These are phyloP conservation scores for Blastomyces parvus DNA, from an alignment of 2,329 filamentous ascomycete genomes.

Conservation along the genomic window DNA sequence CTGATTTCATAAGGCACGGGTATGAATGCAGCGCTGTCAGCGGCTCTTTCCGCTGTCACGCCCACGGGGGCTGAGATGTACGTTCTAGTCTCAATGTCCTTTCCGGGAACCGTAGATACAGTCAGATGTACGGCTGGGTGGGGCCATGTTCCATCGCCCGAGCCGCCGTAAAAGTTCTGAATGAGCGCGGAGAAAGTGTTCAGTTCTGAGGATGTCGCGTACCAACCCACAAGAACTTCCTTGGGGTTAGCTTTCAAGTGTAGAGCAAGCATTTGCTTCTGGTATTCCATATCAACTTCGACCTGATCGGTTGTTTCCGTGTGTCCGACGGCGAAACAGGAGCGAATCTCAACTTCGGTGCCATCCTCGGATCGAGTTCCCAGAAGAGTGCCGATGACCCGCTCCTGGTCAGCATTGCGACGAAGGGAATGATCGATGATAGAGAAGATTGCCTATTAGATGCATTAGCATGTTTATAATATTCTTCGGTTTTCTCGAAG, in stretches of 20 bases:
- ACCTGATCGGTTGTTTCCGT: constrained; percentile 98
- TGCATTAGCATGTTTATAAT: constrained; percentile 14
- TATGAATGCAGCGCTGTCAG: constrained; percentile 94
- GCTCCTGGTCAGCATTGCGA: constrained; percentile 82
- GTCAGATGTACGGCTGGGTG: constrained; percentile 97
- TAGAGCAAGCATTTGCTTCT: constrained; percentile 96
- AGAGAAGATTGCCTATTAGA: constrained; percentile 51
- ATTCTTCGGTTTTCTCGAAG: background rate
- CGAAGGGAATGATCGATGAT: constrained; percentile 83
- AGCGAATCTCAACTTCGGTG: constrained; percentile 89
- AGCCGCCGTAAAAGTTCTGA: constrained; percentile 98
- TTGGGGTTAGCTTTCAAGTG: constrained; percentile 90
- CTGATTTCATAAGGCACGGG: constrained; percentile 91
- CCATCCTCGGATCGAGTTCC: constrained; percentile 93
- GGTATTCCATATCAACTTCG: constrained; percentile 98
- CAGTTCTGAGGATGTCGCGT: constrained; percentile 90
- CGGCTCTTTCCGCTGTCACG: constrained; percentile 86
- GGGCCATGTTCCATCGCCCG: constrained; percentile 93
- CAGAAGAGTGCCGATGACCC: constrained; percentile 92
- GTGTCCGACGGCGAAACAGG: constrained; percentile 95
- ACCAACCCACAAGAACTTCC: constrained; percentile 94
- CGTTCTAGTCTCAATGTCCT: constrained; percentile 79
- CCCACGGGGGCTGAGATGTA: constrained; percentile 96
- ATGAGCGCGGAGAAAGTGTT: constrained; percentile 98
- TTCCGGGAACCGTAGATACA: constrained; percentile 77